Evolutionary conservation across 202 grass and related monocot genomes (phyloP), one percentile per base, ranked within the genome.

Genomic region (Setaria viridis): DNA sequence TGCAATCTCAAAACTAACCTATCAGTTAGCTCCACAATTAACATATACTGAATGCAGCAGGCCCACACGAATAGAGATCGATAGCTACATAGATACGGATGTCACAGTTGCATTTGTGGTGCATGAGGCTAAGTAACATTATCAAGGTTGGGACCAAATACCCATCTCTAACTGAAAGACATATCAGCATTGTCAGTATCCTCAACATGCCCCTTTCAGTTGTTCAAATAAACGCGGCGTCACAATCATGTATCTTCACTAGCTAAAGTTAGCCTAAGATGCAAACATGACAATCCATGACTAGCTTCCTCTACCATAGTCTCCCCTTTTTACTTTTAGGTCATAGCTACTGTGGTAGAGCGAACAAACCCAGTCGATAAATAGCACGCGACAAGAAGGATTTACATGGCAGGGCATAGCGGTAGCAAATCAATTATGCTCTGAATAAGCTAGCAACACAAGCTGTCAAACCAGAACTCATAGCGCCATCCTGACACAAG

Each of bases 71-170:
- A 67, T 33, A 79, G 33, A 41, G 64, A 64, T 64, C 17, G 65
- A 65, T 77, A 9, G 43, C 32, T 51, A 51, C 45, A 72, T 11
- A 64, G n/a, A 54, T 32, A 64, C 8, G 20, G n/a, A 29, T 86
- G 43, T 20, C 33, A 34, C 21, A 80, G 49, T 65, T 80, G 47
- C 58, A 66, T 54, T 48, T 75, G 9, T 50, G 7, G 63, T 20
- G 4, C 19, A 4, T 54, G 50, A 16, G 11, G 15, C 39, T 57
- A 45, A 17, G 35, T 45, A 34, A 30, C 2, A 33, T n/a, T 21
- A 68, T 57, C 25, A 35, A 78, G 17, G 21, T 66, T 65, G 29
- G 84, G 35, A 81, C 21, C 68, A 48, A 81, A 80, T 80, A 51
- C 4, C 9, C 42, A 84, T 58, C 50, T 84, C 39, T 66, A 39